Conservation (phyloP, 805 yeast species). For the Candida pseudofarinosa region DNA sequence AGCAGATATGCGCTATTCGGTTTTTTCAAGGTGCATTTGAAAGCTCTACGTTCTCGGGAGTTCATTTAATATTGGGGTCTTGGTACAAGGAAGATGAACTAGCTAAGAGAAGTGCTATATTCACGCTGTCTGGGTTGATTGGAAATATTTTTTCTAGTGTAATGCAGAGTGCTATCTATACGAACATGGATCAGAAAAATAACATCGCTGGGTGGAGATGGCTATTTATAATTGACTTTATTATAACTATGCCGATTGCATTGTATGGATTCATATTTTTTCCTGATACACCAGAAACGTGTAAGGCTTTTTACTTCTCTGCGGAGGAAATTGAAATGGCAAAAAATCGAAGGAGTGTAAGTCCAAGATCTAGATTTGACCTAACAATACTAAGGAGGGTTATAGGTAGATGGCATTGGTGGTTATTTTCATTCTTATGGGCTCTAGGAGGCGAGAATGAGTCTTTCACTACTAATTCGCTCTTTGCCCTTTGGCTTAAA, state of each 20-base stretch:
- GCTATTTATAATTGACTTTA: slow-evolving; percentile 63
- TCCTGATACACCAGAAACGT: slow-evolving; percentile 55
- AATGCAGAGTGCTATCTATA: slow-evolving; percentile 54
- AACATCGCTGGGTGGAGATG: slow-evolving; percentile 64
- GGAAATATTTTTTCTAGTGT: slow-evolving; percentile 54
- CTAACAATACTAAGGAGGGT: slow-evolving; percentile 41
- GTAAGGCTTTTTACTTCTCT: slow-evolving; percentile 21
- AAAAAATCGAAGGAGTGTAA: slow-evolving; percentile 30
- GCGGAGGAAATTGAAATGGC: slow-evolving; percentile 24
- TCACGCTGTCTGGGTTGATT: slow-evolving; percentile 50
- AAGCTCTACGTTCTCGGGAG: slow-evolving; percentile 52
- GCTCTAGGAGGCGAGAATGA: slow-evolving; percentile 36
- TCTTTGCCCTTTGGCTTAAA: slow-evolving; percentile 31
- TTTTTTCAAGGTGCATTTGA: slow-evolving; percentile 62
- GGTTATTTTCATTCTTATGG: slow-evolving; percentile 32
- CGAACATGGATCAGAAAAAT: slow-evolving; percentile 40
- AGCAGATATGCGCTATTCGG: slow-evolving; percentile 52
- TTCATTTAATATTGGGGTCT: slow-evolving; percentile 50
- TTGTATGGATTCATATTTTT: slow-evolving; percentile 53
- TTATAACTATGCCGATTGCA: slow-evolving; percentile 55
- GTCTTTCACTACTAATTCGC: slow-evolving; percentile 28
- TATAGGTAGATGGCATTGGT: slow-evolving; percentile 34
- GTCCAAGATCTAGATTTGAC: slow-evolving; percentile 20
- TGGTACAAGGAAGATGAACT: slow-evolving; percentile 50
- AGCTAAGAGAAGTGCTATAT: slow-evolving; percentile 49